Base-by-base conservation (phyloP, 257 asterid species). In the Nicotiana attenuata region DNA sequence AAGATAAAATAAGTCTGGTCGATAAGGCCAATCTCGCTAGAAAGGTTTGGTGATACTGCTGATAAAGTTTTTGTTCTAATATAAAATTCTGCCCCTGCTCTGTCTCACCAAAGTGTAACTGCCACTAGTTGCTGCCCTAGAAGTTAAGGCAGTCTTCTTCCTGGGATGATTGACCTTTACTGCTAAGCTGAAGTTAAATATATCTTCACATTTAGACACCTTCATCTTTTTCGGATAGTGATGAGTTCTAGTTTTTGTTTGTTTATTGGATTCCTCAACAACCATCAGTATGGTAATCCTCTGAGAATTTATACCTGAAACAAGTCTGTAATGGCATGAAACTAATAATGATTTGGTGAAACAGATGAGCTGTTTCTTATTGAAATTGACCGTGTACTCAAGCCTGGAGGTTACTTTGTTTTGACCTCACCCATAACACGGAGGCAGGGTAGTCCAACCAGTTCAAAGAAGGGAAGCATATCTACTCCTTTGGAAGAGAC, bases 351-450 rank as follows among this genome's bases (percentile, higher is more conserved):
- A 22, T 35, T 81, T 84, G 83, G 66, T 90, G 35, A 38, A 76
- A 83, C 99, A 96, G 98, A 89, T 88, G 96, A 97, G 61, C 81
- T 90, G 84, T 88, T 89, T 78, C 97, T 96, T 81, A 88, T 94
- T 78, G 99, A 96, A 91, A 92, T 92, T 76, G 99, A 96, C 84
- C 95, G 99, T 86, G 83, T 96, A 80, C 96, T 94, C 87, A 96
- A 88, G 91, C 99, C 99, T 9, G 99, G 99, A 85, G 97, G 98
- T 81, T 96, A 92, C 89, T 83, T 96, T 84, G 97, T 94, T 78
- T 87, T 96, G 84, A 94, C 97, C 86, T 91, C 97, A 69, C 94
- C 96, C 78, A 82, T 84, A 83, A 90, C 92, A 87, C 89, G 82
- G 85, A 91, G 83, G 83, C 92, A 91, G 61, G 93, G 87, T 66